Evolutionary conservation across 225 moss, liverwort and hornwort genomes (phyloP).

Genomic region (Rhytidiadelphus loreus): DNA sequence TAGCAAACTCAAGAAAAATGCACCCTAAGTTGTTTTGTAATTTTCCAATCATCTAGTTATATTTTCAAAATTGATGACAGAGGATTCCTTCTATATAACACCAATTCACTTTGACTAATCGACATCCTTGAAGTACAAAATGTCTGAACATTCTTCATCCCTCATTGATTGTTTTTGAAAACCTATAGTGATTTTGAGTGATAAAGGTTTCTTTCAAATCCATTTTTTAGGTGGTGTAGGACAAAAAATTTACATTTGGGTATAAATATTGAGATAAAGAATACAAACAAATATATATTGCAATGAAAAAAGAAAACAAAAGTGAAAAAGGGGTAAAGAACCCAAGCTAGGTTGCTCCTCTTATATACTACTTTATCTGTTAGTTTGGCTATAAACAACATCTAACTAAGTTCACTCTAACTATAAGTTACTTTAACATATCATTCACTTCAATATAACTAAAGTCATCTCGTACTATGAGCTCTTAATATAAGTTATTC

Average conservation of each 20-base stretch:
- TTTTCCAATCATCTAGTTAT: not conserved
- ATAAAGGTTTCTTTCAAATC: not conserved
- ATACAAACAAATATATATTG: too few relatives aligned
- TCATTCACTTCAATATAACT: too few relatives aligned
- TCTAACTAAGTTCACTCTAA: too few relatives aligned
- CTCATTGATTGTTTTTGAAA: not conserved
- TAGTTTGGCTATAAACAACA: too few relatives aligned
- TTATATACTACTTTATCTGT: too few relatives aligned
- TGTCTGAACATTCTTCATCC: too few relatives aligned
- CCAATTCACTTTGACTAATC: rapidly evolving
- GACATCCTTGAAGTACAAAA: not conserved
- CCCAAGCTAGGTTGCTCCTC: too few relatives aligned
- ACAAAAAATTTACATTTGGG: not conserved
- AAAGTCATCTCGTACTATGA: too few relatives aligned
- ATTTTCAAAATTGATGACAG: not conserved
- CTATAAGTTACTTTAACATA: too few relatives aligned
- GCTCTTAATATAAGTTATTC: too few relatives aligned
- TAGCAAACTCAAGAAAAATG: not conserved
- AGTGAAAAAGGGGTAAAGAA: too few relatives aligned
- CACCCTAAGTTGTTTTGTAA: not conserved
- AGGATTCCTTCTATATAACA: not conserved
- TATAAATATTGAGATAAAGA: not conserved
- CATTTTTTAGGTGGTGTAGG: not conserved
- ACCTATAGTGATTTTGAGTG: not conserved
- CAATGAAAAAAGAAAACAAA: too few relatives aligned